phyloP scores from a whole-genome alignment of 2,329 filamentous ascomycete species.

The Aspergillus nomiae region DNA sequence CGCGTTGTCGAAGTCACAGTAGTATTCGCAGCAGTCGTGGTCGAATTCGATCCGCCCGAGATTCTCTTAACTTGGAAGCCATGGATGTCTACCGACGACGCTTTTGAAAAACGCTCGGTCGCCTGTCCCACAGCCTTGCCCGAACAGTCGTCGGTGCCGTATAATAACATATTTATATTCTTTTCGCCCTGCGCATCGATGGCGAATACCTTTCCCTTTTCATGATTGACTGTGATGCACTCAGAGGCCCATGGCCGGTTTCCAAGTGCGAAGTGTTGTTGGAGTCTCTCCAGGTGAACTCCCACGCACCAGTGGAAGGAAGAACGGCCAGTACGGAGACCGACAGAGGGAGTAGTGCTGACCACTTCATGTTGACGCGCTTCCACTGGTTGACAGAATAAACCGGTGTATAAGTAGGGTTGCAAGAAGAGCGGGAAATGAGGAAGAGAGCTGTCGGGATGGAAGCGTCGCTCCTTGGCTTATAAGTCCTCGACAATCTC shows the following conservation, averaged over 20 bases:
- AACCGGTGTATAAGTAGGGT: background rate
- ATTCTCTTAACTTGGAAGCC: conserved; percentile 13
- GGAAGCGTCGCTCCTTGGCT: background rate
- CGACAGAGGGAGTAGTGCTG: background rate
- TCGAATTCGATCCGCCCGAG: background rate
- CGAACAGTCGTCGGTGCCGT: conserved; percentile 9
- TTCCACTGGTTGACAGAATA: too few relatives aligned
- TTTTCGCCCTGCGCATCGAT: conserved; percentile 7
- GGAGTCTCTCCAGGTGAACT: conserved; percentile 13
- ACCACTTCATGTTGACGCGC: conserved; percentile 9
- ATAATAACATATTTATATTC: conserved; percentile 18
- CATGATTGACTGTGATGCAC: conserved; percentile 14
- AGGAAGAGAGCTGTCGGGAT: background rate
- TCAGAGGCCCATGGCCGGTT: conserved; percentile 9
- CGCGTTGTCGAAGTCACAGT: background rate
- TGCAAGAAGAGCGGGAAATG: background rate
- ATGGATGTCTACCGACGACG: conserved; percentile 4
- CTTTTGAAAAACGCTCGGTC: conserved; percentile 9
- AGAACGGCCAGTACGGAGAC: conserved; percentile 7
- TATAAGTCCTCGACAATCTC: background rate
- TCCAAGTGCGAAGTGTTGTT: conserved; percentile 4
- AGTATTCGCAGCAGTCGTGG: background rate
- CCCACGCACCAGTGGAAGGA: conserved; percentile 14
- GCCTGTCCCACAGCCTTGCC: conserved; percentile 11
- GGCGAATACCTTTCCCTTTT: conserved; percentile 8